Conservation (phyloP, 1,284 basidiomycete genomes). For the Mycena sp. region DNA sequence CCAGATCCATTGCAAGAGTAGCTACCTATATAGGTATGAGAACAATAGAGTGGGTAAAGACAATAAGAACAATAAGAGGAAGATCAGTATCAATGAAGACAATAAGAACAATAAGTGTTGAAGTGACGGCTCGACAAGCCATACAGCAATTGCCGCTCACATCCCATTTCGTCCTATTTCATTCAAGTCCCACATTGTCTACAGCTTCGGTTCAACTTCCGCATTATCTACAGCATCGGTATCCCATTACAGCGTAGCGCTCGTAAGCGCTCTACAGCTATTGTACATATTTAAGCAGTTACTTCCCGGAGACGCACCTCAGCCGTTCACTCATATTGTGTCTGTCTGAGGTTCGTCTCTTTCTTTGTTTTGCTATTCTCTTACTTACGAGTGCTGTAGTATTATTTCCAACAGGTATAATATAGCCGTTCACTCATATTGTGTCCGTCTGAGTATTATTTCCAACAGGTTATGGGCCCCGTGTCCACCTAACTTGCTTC, state of each 20-base stretch:
- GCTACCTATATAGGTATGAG: background rate
- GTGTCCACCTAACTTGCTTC: constrained; percentile 2
- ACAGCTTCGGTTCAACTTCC: too few species aligned
- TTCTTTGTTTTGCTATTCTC: background rate
- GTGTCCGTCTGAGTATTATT: constrained; percentile 5
- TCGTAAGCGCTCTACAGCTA: too few species aligned
- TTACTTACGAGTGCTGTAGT: constrained; percentile 10
- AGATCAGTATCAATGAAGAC: too few species aligned
- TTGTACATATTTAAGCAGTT: background rate
- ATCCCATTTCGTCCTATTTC: too few species aligned
- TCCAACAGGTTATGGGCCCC: constrained; percentile 19
- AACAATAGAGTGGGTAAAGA: background rate
- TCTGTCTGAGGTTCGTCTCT: constrained; percentile 12
- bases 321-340: background rate
- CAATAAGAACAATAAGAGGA: too few species aligned
- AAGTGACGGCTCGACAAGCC: too few species aligned
- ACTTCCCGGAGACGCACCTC: background rate
- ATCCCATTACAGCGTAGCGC: too few species aligned
- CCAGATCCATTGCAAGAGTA: background rate
- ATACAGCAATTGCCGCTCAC: too few species aligned
- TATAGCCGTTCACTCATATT: background rate
- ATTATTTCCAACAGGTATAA: constrained; percentile 7
- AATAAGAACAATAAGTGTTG: too few species aligned
- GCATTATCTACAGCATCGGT: too few species aligned
- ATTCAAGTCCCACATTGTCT: too few species aligned